Base-by-base conservation (phyloP, 2,329 filamentous ascomycete species). In the Teratosphaeria epicoccoides region DNA sequence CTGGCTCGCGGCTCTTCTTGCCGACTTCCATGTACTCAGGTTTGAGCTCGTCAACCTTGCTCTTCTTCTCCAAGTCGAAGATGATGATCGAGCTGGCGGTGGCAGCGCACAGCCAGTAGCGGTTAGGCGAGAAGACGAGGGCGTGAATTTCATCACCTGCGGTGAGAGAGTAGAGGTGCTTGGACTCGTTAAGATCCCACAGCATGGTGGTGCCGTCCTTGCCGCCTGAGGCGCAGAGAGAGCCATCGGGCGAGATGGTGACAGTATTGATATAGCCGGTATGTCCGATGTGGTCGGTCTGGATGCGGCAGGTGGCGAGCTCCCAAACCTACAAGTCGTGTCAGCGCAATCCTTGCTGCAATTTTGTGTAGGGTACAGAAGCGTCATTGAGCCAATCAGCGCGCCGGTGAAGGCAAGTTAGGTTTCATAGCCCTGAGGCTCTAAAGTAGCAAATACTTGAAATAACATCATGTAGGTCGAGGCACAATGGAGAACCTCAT, bases 381-480 rank as follows among this genome's bases (percentile, higher is more conserved):
- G n/a, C 20, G 20, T 20, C 14, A 17, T 40, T 6, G 33, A 40
- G n/a, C 14, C 6, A 71, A 82, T 94, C 88, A 94, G 88, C 79
- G 81, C 82, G 81, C 80, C 78, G 87, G 89, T 91, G 86, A 86
- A 82, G 81, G 77, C 63, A 61, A 62, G 59, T 53, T 79, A 94
- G 83, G 88, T 98, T 91, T 98, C 93, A 97, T 95, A 75, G 88
- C 90, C 82, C 73, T 73, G 74, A 77, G 82, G 88, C 89, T 98
- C 93, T 96, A 91, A 97, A 98, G 93, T 97, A 97, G 93, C 93
- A 97, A 97, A 97, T 97, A 97, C 90, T 88, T 89, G 78, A 53
- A 73, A 75, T 82, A 85, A 81, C 91, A 97, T 97, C 91, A 89
- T 93, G 72, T 82, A 61, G 43, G 20, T 23, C n/a, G 22, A 40